Base-by-base conservation (phyloP, 2,329 filamentous ascomycete species). In the Calonectria pteridis region DNA sequence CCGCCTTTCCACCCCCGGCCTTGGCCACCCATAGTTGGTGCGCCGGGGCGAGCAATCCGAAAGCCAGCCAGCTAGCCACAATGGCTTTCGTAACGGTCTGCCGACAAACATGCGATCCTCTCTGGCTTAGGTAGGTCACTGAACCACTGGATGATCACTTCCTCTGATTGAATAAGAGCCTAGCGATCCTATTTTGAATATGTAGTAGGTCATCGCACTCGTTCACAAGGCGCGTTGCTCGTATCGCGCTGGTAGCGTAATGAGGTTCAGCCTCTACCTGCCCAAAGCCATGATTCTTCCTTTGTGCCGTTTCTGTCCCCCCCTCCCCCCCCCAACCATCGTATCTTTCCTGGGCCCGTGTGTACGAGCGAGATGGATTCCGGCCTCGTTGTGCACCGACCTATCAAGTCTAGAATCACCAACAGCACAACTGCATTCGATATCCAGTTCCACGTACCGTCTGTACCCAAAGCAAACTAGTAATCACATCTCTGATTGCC, bases 41-140 rank as follows among this genome's bases (percentile, higher is more conserved):
- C 71, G 63, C 62, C 55, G 55, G 67, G 43, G 69, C 51, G 55
- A 72, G 62, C 65, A 73, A 69, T 59, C 73, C 58, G 28, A 53
- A 69, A 74, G 63, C 69, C 69, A 70, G 50, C 49, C 18, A 69
- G 69, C 68, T 59, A 66, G 70, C 66, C 73, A 64, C 73, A 28
- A 67, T 71, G 72, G 74, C 75, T 67, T 46, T 72, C 51, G 13
- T 63, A 77, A 77, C 65, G 73, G 62, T 72, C 64, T 69, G 26
- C 58, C 69, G 59, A 71, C 58, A 40, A 63, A 72, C 59, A 28
- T 59, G 49, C 63, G 64, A 51, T 43, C 28, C 23, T 64, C 23
- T 14, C 10, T 16, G 29, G 14, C 35, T 31, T 9, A 31, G 51
- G 51, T 33, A 55, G 55, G 29, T n/a, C 50, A 67, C 55, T 67